Conservation (phyloP, 2,329 filamentous ascomycete species). For the Microascus cirrosus region DNA sequence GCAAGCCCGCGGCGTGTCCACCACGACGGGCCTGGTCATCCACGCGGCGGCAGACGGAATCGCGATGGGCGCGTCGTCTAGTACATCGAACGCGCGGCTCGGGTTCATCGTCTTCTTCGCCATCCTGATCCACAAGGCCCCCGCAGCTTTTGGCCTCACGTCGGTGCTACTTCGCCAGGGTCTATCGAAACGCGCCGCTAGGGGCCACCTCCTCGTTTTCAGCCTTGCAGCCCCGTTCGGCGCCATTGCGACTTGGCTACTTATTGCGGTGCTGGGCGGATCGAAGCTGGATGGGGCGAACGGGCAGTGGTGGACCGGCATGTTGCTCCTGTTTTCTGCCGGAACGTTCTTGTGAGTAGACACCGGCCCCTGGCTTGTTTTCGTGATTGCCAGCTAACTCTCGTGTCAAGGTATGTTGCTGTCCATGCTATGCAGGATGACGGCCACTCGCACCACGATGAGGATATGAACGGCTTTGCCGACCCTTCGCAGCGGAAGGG, state of each 20-base stretch:
- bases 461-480: conserved; percentile 33
- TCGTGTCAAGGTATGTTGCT: conserved; percentile 65
- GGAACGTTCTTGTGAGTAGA: conserved; percentile 80
- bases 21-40: conserved; percentile 89
- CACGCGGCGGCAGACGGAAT: conserved; percentile 94
- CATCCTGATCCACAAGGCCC: conserved; percentile 96
- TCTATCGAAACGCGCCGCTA: conserved; percentile 71
- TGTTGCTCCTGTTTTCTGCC: conserved; percentile 86
- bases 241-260: conserved; percentile 70
- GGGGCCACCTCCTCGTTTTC: conserved; percentile 81
- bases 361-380: conserved; percentile 10
- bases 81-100: conserved; percentile 60
- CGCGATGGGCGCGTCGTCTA: conserved; percentile 82
- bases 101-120: conserved; percentile 90
- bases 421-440: conserved; percentile 97
- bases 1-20: conserved; percentile 57
- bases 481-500: conserved; percentile 34
- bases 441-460: conserved; percentile 38
- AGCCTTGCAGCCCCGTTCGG: conserved; percentile 83
- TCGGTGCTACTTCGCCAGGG: conserved; percentile 86
- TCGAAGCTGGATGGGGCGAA: conserved; percentile 44
- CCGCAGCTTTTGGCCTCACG: conserved; percentile 88
- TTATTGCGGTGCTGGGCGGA: conserved; percentile 64
- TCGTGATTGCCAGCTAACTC: not conserved
- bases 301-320: conserved; percentile 81